Evolutionary conservation across 306 rosid genomes (phyloP), one percentile per base, ranked within the genome.

Genomic region (Trichosanthes truncata): DNA sequence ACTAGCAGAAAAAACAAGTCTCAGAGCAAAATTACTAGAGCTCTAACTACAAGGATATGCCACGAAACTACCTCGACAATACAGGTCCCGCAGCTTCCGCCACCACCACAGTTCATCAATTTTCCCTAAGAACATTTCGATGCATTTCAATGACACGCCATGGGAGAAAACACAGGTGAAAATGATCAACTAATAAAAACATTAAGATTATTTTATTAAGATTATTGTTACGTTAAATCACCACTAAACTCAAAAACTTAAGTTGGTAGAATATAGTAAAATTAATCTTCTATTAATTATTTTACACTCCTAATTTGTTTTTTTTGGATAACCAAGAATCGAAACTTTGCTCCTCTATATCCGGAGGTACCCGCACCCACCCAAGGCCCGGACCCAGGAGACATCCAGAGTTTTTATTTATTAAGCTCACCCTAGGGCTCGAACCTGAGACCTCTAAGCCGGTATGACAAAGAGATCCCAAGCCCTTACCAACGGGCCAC

Each of bases 61-160:
- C 71, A 77, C 51, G 49, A 76, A 9, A 52, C 38, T 87, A 89
- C 97, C 95, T 91, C 95, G 15, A 94, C 97, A 0, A 92, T 92
- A 78, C 98, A 94, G 80, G 97, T 94, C 78, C 98, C 98, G 3
- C 98, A 94, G 86, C 95, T 94, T 77, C 97, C 97, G 53, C 92
- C 91, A 59, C 97, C 97, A 46, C 95, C 97, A 66, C 98, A 92
- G 83, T 94, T 94, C 97, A 94, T 94, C 86, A 94, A 66, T 81
- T 94, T 94, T 21, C 98, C 98, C 98, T 92, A 66, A 76, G 60
- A 73, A 73, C 41, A 48, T 48, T 48, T 73, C 25, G 20, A 48
- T 23, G 78, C 60, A 73, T 46, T 68, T 73, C n/a, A 7, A 15
- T 29, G 14, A 73, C 78, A 48, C 25, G 3, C 55, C 7, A 52